A percentile compares a stretch with the other conserved stretches of the same genome.
Evolutionary conservation across 768 basidiomycete species (phyloP).

Genomic region (Lanmaoa rubissima): DNA sequence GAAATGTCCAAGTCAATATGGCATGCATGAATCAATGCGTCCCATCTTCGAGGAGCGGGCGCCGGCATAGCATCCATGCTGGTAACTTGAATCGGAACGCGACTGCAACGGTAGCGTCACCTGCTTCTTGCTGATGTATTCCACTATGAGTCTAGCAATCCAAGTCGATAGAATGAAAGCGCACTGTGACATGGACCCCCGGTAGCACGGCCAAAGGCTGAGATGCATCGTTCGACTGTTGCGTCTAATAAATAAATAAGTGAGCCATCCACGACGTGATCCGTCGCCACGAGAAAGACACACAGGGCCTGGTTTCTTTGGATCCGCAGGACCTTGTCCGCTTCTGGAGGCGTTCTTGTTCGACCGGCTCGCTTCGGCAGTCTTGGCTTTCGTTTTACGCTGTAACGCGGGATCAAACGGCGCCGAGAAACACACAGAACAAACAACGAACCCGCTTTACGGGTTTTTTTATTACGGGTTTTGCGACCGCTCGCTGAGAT

Average conservation of each 20-base stretch:
- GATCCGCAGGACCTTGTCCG: not conserved
- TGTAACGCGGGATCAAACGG: no score
- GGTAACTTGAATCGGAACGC: not conserved
- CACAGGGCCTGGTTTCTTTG: not conserved
- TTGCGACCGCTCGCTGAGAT: no score
- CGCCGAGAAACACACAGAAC: no score
- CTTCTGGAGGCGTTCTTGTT: not conserved
- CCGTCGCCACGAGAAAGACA: not conserved
- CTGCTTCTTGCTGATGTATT: not conserved
- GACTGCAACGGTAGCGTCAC: not conserved
- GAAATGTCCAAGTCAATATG: not conserved
- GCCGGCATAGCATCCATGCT: not conserved
- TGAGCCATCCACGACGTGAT: not conserved
- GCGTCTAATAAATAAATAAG: no score
- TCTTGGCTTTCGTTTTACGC: no score
- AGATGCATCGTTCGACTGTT: not conserved
- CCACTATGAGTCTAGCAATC: not conserved
- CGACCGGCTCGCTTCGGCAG: no score
- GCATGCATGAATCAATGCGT: not conserved
- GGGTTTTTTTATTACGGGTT: no score
- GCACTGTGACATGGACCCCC: not conserved
- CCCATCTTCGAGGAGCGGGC: not conserved
- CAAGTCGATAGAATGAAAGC: not conserved
- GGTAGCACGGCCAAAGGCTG: not conserved
- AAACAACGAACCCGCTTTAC: no score